These are phyloP conservation scores for Tremellales sp. DNA, from an alignment of 1,284 basidiomycete species.

Conservation along the genomic window DNA sequence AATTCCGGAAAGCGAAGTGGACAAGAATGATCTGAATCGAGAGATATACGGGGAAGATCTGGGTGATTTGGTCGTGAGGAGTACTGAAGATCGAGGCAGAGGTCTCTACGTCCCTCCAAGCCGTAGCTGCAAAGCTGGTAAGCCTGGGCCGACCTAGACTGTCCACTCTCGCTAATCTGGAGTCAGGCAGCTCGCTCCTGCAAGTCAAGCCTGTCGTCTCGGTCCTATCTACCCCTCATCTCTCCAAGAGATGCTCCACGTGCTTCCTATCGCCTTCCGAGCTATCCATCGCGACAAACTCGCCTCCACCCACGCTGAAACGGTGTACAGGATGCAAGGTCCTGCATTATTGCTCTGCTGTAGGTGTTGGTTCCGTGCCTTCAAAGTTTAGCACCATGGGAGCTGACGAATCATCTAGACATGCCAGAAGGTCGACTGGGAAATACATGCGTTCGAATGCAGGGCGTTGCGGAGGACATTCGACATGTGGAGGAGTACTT, in stretches of 20 bases:
- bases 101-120: too few relatives aligned
- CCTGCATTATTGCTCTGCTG: constrained; percentile 68
- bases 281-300: constrained; percentile 11
- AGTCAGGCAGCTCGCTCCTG: constrained; percentile 60
- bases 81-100: too few relatives aligned
- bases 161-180: background rate
- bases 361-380: constrained; percentile 38
- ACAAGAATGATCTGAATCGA: too few relatives aligned
- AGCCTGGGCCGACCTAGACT: constrained; percentile 4
- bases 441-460: constrained; percentile 71
- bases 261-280: constrained; percentile 54
- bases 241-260: constrained; percentile 63
- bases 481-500: constrained; percentile 16
- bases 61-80: too few relatives aligned
- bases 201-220: constrained; percentile 59
- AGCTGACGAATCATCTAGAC: constrained; percentile 48
- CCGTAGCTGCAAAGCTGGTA: constrained; percentile 27
- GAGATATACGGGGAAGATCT: too few relatives aligned
- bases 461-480: constrained; percentile 54
- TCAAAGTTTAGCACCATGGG: background rate
- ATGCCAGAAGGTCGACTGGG: constrained; percentile 77
- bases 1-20: too few relatives aligned
- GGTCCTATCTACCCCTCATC: constrained; percentile 62
- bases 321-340: constrained; percentile 68
- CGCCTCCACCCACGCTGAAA: constrained; percentile 40